These are phyloP conservation scores for Takashimella tepidaria DNA, from an alignment of 1,284 basidiomycete genomes.

Conservation along the genomic window DNA sequence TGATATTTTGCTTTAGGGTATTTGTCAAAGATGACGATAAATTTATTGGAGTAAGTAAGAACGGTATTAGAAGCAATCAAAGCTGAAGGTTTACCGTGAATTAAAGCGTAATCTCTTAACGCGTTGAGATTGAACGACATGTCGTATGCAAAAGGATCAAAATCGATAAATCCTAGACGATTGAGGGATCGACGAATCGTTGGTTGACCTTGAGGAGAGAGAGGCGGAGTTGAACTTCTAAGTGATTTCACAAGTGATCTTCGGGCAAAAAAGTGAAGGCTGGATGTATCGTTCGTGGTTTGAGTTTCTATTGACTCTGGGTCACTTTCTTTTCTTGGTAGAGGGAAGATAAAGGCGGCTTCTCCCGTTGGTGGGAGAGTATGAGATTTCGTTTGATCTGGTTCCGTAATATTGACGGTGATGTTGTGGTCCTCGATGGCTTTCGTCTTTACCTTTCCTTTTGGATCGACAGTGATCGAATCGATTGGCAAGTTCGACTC, in stretches of 20 bases:
- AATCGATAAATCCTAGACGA: neutral
- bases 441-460: no score
- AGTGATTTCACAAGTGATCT: neutral
- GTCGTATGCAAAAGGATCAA: neutral
- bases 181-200: neutral
- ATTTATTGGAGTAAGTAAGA: conserved; percentile 48
- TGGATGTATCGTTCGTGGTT: no score
- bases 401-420: no score
- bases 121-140: neutral
- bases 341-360: no score
- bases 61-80: neutral
- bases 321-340: no score
- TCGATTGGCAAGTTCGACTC: no score
- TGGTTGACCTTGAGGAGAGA: neutral
- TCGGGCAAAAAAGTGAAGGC: no score
- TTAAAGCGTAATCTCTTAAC: neutral
- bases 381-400: no score
- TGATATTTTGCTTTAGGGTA: conserved; percentile 83
- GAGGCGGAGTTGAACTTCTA: neutral
- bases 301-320: no score
- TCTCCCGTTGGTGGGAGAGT: no score
- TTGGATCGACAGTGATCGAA: no score
- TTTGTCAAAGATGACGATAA: conserved; percentile 73
- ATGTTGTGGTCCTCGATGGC: no score
- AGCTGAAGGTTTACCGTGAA: neutral